Evolutionary conservation across 257 asterid genomes (phyloP), one percentile per base, ranked within the genome.

Genomic region (Solanum lycopersicoides): DNA sequence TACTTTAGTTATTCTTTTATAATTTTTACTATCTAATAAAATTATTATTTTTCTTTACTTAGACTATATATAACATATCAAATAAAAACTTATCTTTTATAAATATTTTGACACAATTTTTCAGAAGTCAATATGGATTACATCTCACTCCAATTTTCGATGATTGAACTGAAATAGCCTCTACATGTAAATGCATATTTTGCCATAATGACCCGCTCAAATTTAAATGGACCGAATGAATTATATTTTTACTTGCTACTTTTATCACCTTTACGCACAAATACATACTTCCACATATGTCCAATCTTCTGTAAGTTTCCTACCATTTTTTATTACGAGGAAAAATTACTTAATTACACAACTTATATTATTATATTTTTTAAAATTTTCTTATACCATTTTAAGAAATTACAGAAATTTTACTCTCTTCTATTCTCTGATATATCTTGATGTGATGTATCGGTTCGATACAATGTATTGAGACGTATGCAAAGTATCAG

Each of bases 401-500:
- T 56, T 0, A 56, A 56, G 8, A 0, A 56, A 56, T 7, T 56
- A 56, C 1, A 56, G 3, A 0, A 7, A 3, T 18, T 56, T 1
- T 3, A 56, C 1, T 56, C n/a, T 6, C 23, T 16, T 9, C n/a
- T 53, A 53, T 53, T 53, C 1, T 53, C n/a, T 6, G 0, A 53
- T 53, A 18, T 9, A 53, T 42, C 13, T 3, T 44, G 12, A 44
- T 4, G 2, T 44, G 50, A 44, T 44, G 50, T 44, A 44, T 18
- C 2, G 25, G 5, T 53, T 10, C 0, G 63, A 53, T 53, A 7
- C n/a, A 16, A 53, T 53, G 2, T 6, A 53, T 53, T 53, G 63
- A 53, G 0, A 53, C 23, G 0, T 6, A 53, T 9, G 3, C 2
- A 1, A 5, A 5, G 44, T 39, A 39, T 35, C 37, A 6, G 3